These are phyloP conservation scores for Gardenia jasminoides DNA, from an alignment of 257 asterid genomes.

Conservation along the genomic window DNA sequence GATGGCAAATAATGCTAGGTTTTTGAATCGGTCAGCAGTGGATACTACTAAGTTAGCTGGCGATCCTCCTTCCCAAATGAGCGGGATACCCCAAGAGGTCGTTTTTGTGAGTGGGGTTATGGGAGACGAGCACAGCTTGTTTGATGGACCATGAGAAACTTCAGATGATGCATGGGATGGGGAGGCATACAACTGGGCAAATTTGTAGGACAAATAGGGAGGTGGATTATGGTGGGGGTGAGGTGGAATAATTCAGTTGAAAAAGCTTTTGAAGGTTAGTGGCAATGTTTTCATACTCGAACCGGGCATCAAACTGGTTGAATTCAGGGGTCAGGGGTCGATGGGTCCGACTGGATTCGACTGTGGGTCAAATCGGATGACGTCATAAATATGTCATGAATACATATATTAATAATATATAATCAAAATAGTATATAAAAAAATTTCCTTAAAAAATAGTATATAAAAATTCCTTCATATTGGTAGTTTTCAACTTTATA, in stretches of 20 bases:
- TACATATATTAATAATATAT: too few relatives aligned
- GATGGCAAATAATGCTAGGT: conserved; percentile 56
- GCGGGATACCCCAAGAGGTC: conserved; percentile 86
- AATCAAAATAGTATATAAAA: too few relatives aligned
- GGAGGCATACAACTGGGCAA: conserved; percentile 85
- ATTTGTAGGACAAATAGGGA: conserved; percentile 60
- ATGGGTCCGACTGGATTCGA: too few relatives aligned
- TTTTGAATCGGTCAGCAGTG: conserved; percentile 65
- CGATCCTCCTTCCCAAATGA: conserved; percentile 83
- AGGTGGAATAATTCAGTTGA: conserved; percentile 74
- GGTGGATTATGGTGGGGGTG: conserved; percentile 96
- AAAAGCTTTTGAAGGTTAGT: conserved; percentile 72
- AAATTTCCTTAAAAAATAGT: too few relatives aligned
- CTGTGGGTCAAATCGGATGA: too few relatives aligned
- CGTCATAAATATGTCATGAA: too few relatives aligned
- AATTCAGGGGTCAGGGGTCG: too few relatives aligned
- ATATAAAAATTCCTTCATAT: too few relatives aligned
- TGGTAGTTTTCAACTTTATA: too few relatives aligned
- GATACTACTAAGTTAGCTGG: conserved; percentile 88
- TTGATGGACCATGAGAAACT: conserved; percentile 63
- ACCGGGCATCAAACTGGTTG: too few relatives aligned
- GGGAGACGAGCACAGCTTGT: conserved; percentile 94
- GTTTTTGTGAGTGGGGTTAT: conserved; percentile 96
- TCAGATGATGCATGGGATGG: conserved; percentile 98
- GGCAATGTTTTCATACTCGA: too few relatives aligned